A percentile compares a stretch with the other conserved stretches of the same genome.
Evolutionary conservation across 345 rosid species (phyloP).

Genomic region (Murraya paniculata): DNA sequence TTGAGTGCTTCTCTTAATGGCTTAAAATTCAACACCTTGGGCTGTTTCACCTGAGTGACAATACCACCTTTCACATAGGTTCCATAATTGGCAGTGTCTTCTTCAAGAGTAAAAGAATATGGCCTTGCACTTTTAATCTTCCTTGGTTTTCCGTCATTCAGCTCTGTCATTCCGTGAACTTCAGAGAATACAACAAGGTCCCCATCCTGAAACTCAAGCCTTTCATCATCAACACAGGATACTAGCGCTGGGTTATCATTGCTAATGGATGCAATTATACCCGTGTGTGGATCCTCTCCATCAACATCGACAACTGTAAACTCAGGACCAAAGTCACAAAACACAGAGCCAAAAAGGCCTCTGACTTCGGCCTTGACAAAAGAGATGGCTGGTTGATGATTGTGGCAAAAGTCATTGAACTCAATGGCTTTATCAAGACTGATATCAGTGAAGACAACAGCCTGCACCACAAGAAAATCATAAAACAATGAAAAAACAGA

Average conservation of each 20-base stretch:
- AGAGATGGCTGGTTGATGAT: conserved; percentile 82
- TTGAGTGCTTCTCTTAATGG: conserved; percentile 83
- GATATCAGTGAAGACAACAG: conserved; percentile 83
- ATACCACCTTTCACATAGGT: conserved; percentile 88
- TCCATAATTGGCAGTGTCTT: conserved; percentile 69
- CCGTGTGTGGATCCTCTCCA: conserved; percentile 94
- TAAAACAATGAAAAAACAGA: conserved; percentile 4
- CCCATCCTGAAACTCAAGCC: conserved; percentile 96
- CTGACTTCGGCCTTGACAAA: conserved; percentile 92
- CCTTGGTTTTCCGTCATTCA: conserved; percentile 97
- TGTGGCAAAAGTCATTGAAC: conserved; percentile 80
- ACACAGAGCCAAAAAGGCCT: conserved; percentile 93
- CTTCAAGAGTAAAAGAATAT: conserved; percentile 84
- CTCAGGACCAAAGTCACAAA: conserved; percentile 96
- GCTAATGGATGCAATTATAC: conserved; percentile 91
- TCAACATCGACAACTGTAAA: conserved; percentile 90
- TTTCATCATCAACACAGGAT: conserved; percentile 95
- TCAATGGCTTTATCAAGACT: conserved; percentile 74
- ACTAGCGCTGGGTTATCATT: conserved; percentile 84
- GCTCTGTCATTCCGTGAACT: conserved; percentile 88
- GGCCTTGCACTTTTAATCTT: conserved; percentile 82
- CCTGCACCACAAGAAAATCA: conserved; percentile 49
- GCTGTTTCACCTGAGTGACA: conserved; percentile 91
- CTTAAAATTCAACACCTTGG: conserved; percentile 80
- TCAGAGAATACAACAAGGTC: conserved; percentile 95